These are phyloP conservation scores for Xylaria sp. DNA, from an alignment of 2,329 filamentous ascomycete species.

Conservation along the genomic window DNA sequence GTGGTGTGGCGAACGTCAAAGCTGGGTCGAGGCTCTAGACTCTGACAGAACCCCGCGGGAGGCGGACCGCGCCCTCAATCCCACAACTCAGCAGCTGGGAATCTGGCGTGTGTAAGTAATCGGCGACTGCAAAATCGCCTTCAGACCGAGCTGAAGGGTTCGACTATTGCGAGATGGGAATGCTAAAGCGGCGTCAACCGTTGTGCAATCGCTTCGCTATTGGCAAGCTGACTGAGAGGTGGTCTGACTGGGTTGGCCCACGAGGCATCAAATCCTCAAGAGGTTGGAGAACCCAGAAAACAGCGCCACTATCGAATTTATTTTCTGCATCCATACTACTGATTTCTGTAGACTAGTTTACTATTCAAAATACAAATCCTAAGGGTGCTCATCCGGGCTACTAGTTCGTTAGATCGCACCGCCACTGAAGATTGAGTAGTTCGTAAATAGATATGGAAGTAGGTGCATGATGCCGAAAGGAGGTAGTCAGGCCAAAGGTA, in stretches of 20 bases:
- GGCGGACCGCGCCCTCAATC: neutral
- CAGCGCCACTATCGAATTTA: too few relatives aligned
- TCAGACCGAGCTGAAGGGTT: neutral
- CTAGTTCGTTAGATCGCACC: too few relatives aligned
- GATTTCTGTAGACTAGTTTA: too few relatives aligned
- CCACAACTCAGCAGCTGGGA: neutral
- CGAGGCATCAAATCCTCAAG: neutral
- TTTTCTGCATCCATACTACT: too few relatives aligned
- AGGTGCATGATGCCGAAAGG: too few relatives aligned
- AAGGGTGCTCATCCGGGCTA: too few relatives aligned
- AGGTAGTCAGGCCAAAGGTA: too few relatives aligned
- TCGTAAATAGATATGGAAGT: too few relatives aligned
- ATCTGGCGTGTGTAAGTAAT: neutral
- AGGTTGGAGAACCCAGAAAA: neutral
- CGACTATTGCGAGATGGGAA: neutral
- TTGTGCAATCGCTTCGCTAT: neutral
- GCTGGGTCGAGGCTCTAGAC: constrained; percentile 1
- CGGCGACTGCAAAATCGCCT: neutral
- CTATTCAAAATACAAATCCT: too few relatives aligned
- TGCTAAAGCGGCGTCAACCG: neutral
- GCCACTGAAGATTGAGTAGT: too few relatives aligned
- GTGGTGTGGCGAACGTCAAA: neutral
- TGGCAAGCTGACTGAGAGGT: neutral
- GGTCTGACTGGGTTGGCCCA: neutral
- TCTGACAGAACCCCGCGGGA: neutral